phyloP scores from a whole-genome alignment of 1,284 basidiomycete species.

The Chalciporus piperatoides region DNA sequence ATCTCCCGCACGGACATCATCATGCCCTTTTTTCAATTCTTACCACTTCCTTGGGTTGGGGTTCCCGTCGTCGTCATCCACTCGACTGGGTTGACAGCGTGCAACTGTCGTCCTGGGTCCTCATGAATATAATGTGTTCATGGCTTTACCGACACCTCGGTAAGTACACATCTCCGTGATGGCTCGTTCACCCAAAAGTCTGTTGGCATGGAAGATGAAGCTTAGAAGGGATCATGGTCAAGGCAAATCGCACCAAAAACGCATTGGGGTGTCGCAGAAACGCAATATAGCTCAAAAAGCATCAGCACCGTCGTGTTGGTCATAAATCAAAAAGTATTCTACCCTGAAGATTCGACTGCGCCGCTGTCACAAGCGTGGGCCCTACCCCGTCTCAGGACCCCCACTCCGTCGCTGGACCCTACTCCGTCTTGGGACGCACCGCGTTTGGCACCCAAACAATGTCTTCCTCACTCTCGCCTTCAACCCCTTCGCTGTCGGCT shows the following conservation, averaged over 20 bases:
- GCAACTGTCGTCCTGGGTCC: slow-evolving; percentile 2
- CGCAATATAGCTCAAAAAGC: slow-evolving; percentile 23
- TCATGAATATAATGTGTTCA: slow-evolving; percentile 9
- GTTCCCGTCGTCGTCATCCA: slow-evolving; percentile 13
- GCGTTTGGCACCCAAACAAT: slow-evolving; percentile 37
- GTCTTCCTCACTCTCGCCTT: slow-evolving; percentile 31
- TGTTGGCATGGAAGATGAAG: slow-evolving; percentile 3
- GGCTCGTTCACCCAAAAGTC: slow-evolving; percentile 1
- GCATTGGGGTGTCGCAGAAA: background rate
- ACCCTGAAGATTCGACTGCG: slow-evolving; percentile 19
- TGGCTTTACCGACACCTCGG: slow-evolving; percentile 17
- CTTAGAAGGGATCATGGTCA: background rate
- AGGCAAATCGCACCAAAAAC: slow-evolving; percentile 14
- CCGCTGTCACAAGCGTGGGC: background rate
- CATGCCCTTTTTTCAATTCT: slow-evolving; percentile 3
- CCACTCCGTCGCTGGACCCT: slow-evolving; percentile 1
- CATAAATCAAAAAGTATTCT: slow-evolving; percentile 11
- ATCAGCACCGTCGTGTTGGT: slow-evolving; percentile 1
- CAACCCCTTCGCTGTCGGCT: slow-evolving; percentile 35
- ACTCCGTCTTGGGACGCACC: slow-evolving; percentile 11
- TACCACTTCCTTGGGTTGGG: background rate
- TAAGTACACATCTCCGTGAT: slow-evolving; percentile 15
- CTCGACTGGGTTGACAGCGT: slow-evolving; percentile 3
- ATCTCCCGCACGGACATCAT: slow-evolving; percentile 17
- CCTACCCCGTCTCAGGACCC: background rate